phyloP scores from a whole-genome alignment of 192 early-diverging fungal genomes.

The Podila horticola region DNA sequence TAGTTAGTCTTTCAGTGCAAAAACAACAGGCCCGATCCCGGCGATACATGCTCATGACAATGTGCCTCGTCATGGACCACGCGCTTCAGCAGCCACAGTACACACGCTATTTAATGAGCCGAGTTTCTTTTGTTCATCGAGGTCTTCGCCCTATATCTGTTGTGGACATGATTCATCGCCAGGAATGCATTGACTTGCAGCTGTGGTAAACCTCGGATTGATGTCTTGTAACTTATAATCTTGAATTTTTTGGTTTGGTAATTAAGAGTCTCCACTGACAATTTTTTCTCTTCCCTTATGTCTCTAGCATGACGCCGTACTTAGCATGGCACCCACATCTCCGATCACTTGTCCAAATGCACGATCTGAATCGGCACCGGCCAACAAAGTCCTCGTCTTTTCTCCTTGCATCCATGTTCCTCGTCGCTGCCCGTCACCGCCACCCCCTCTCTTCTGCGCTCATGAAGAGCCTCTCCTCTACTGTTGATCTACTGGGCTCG shows the following conservation, averaged over 20 bases:
- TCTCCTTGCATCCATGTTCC: slow-evolving; percentile 28
- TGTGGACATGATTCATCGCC: slow-evolving; percentile 22
- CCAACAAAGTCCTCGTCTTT: slow-evolving; percentile 9
- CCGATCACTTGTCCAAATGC: slow-evolving; percentile 8
- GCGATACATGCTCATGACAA: slow-evolving; percentile 10
- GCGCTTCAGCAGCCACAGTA: slow-evolving; percentile 24
- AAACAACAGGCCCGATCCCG: slow-evolving; percentile 2
- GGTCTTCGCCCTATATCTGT: slow-evolving; percentile 6
- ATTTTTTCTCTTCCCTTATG: neutral
- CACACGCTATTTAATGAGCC: slow-evolving; percentile 9
- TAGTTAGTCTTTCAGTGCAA: neutral
- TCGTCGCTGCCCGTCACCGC: slow-evolving; percentile 25
- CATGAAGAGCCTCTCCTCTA: slow-evolving; percentile 14
- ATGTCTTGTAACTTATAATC: neutral
- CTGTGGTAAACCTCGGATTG: slow-evolving; percentile 2
- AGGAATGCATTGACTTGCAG: slow-evolving; percentile 21
- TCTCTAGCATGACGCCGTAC: slow-evolving; percentile 15
- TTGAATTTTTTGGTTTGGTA: no score
- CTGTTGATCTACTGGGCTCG: slow-evolving; percentile 21
- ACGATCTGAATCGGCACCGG: slow-evolving; percentile 8
- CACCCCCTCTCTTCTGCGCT: slow-evolving; percentile 17
- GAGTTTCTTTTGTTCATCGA: slow-evolving; percentile 2
- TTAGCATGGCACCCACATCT: slow-evolving; percentile 38
- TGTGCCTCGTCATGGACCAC: slow-evolving; percentile 24
- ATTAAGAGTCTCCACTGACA: neutral